Evolutionary conservation across 495 filamentous ascomycete genomes (phyloP), one percentile per base, ranked within the genome.

Genomic region (Penicillium egyptiacum): DNA sequence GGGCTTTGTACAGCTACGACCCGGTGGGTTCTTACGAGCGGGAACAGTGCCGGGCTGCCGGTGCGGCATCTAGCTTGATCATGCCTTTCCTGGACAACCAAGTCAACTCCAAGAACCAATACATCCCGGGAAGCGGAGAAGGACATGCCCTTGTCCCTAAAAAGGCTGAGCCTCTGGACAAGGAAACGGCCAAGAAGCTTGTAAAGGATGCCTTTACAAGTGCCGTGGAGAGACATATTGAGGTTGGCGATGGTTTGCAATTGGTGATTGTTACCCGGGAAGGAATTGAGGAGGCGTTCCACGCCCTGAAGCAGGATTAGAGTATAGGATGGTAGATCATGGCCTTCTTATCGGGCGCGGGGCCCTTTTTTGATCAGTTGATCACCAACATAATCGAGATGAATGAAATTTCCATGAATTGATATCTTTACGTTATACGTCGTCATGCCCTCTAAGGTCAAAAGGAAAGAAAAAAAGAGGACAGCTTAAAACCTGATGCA

Each of bases 71-170:
- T 37, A 96, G 90, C 62, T 78, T 98, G 75, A 98, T 98, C 72
- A 98, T 97, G 89, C 94, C 94, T 4, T 98, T 98, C 80, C 79
- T 98, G 70, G 94, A 98, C 73, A 98, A 98, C 70, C 95, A 98
- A 74, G 94, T 98, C 78, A 97, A 98, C 76, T 94, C 91, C 81
- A 98, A 98, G 82, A 98, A 98, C 71, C 94, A 98, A 78, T 95
- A 96, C 71, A 79, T 91, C 26, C 94, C 94, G 10, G 88, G 86
- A n/a, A 91, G 88, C 64, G 91, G 89, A 53, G 83, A 83, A 63
- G 92, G 92, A 39, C 89, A 94, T 72, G 88, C 84, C 22, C 81
- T 96, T 52, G 74, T 89, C 74, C 61, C 67, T 28, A 75, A 76
- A 65, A 82, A 86, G 63, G 79, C 86, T 57, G 82, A 86, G 66